Evolutionary conservation across 345 rosid genomes (phyloP).

Genomic region (Eucalyptus erythrocorys): DNA sequence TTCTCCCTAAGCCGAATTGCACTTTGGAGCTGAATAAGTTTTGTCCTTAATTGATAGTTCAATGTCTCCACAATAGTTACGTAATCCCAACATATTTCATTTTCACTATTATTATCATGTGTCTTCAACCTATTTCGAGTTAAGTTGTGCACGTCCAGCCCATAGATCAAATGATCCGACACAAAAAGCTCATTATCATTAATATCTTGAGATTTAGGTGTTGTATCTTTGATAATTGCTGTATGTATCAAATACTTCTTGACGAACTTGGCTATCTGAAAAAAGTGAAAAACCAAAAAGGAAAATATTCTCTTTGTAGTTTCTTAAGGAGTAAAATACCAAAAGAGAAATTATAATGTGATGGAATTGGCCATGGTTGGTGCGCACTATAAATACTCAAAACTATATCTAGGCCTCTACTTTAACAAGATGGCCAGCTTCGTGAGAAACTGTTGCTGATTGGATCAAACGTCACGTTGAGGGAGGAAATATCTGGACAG

Average conservation of each 20-base stretch:
- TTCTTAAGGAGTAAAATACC: not conserved
- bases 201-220: not conserved
- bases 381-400: not conserved
- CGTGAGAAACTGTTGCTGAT: not conserved
- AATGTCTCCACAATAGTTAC: not conserved
- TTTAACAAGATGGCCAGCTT: not conserved
- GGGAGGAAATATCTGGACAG: not conserved
- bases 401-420: not conserved
- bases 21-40: not conserved
- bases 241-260: not conserved
- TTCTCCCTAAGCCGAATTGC: not conserved
- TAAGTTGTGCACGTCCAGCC: not conserved
- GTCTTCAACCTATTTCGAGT: not conserved
- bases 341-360: not conserved
- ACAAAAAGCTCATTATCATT: not conserved
- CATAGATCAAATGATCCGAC: not conserved
- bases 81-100: not conserved
- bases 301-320: not conserved
- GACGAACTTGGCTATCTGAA: not conserved
- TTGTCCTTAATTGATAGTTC: not conserved
- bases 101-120: not conserved
- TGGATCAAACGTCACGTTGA: not conserved
- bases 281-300: not conserved
- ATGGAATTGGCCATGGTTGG: not conserved
- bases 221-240: not conserved